Base-by-base conservation (phyloP, 768 basidiomycete species). In the Lactarius hengduanensis region DNA sequence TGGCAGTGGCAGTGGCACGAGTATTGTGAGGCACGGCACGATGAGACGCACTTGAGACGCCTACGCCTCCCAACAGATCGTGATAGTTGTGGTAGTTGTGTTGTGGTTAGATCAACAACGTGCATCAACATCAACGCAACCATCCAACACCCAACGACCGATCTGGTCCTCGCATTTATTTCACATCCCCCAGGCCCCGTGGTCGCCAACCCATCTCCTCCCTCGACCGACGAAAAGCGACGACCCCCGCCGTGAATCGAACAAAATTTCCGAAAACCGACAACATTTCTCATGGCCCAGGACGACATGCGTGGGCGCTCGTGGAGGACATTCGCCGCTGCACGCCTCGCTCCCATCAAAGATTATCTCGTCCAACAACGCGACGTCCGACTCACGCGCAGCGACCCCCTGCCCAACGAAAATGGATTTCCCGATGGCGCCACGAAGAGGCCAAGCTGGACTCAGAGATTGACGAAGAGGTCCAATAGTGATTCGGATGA, bases 281-380 rank as follows among this genome's bases (percentile, higher is more conserved):
- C 34, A 3, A 59, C 53, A 43, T 32, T 57, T 57, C 56, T 16
- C n/a, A 70, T 71, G 70, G 73, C 76, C 61, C 72, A 74, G 62
- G 76, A 77, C n/a, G n/a, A n/a, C 36, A 77, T 75, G 75, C 68
- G 60, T n/a, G 54, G 69, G 30, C 71, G 68, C 26, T 75, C 73
- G 34, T 77, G 73, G 73, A 71, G 71, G 43, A 71, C 75, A 11
- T 55, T 74, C 38, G 73, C 74, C 18, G 74, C 74, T 45, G 67
- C 79, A 16, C 74, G 69, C 41, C 69, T 77, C 63, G 65, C 74
- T 26, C 70, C 77, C 34, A 69, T 87, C 69, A 86, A 82, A 73
- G 80, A 81, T 10, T 86, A 86, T 67, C 71, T 87, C 30, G 73
- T 79, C 1, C 78, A 79, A 57, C 80, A 79, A 57, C 80, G 77